A percentile compares a stretch with the other conserved stretches of the same genome.
phyloP scores from a whole-genome alignment of 2,329 filamentous ascomycete genomes.

The Clarireedia homoeocarpa region DNA sequence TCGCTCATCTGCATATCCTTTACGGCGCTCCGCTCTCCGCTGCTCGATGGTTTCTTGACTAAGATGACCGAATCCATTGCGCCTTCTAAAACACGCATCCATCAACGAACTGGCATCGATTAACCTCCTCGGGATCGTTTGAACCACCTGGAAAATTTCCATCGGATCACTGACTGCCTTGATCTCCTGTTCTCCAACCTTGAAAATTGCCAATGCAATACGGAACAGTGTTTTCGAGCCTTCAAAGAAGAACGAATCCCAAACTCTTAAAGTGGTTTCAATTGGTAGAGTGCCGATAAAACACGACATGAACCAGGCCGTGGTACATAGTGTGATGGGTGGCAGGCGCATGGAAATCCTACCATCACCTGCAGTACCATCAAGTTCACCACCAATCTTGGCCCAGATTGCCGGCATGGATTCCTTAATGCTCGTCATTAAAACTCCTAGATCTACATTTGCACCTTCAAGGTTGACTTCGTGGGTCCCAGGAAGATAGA shows the following conservation, averaged over 20 bases:
- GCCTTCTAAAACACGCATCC: constrained; percentile 73
- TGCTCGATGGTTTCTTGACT: constrained; percentile 77
- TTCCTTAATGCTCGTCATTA: constrained; percentile 82
- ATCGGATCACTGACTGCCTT: constrained; percentile 74
- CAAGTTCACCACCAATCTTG: constrained; percentile 76
- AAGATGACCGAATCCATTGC: constrained; percentile 73
- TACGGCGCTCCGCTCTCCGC: constrained; percentile 60
- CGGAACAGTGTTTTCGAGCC: constrained; percentile 91
- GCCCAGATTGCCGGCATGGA: constrained; percentile 77
- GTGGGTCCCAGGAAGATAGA: constrained; percentile 85
- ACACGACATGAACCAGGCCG: constrained; percentile 96
- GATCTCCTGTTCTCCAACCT: constrained; percentile 75
- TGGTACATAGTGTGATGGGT: constrained; percentile 86
- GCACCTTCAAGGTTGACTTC: constrained; percentile 84
- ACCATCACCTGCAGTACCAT: constrained; percentile 31
- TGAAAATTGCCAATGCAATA: constrained; percentile 85
- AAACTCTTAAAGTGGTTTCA: constrained; percentile 84
- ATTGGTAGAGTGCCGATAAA: constrained; percentile 90
- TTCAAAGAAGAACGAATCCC: constrained; percentile 95
- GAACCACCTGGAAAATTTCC: constrained; percentile 93
- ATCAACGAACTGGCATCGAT: constrained; percentile 76
- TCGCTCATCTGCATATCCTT: constrained; percentile 31
- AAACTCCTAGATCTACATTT: constrained; percentile 86
- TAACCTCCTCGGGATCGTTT: constrained; percentile 72
- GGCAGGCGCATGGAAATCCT: constrained; percentile 53